Conservation (phyloP, 495 filamentous ascomycete species). For the Pseudotulostoma volvatum region DNA sequence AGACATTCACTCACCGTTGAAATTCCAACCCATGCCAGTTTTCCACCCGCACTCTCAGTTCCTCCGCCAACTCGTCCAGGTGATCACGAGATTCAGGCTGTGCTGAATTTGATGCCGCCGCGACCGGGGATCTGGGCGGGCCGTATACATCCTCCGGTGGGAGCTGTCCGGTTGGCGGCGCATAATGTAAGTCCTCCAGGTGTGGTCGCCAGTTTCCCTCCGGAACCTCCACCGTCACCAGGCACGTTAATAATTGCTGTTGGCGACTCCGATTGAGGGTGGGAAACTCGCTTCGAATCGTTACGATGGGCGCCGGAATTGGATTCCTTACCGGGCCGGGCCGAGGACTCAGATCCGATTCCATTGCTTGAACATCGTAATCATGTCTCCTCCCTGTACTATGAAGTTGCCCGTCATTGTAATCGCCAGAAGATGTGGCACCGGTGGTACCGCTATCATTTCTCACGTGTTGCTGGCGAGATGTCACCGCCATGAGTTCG, state of each 20-base stretch:
- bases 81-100: conserved; percentile 42
- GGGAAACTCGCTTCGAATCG: conserved; percentile 90
- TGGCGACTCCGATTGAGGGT: conserved; percentile 82
- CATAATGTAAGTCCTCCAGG: conserved; percentile 60
- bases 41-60: conserved; percentile 69
- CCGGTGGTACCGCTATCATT: conserved; percentile 65
- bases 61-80: conserved; percentile 74
- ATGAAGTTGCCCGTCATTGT: conserved; percentile 43
- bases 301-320: conserved; percentile 79
- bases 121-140: conserved; percentile 16
- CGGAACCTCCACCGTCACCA: conserved; percentile 87
- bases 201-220: conserved; percentile 85
- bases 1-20: conserved; percentile 39
- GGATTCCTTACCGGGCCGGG: conserved; percentile 60
- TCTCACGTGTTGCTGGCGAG: conserved; percentile 39
- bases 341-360: conserved; percentile 64
- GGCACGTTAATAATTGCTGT: conserved; percentile 86
- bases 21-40: conserved; percentile 99
- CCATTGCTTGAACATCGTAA: conserved; percentile 94
- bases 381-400: conserved; percentile 56
- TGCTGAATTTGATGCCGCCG: conserved; percentile 10
- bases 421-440: conserved; percentile 58
- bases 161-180: conserved; percentile 40
- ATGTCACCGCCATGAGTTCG: conserved; percentile 35
- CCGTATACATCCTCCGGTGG: conserved; percentile 26